These are phyloP conservation scores for Vicia faba DNA, from an alignment of 306 rosid species.

Conservation along the genomic window DNA sequence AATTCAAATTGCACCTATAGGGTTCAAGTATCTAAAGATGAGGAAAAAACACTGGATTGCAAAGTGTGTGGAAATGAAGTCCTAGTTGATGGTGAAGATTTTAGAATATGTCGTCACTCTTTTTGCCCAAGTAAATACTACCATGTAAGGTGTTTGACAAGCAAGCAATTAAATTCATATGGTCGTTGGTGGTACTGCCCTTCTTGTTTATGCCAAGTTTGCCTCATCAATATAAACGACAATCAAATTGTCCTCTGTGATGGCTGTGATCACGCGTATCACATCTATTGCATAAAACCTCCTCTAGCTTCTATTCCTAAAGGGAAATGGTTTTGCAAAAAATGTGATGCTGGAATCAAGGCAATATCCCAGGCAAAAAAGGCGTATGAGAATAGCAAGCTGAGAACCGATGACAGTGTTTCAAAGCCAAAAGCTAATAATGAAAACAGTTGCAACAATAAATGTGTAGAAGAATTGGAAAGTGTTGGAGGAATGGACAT, in stretches of 20 bases:
- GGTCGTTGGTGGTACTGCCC: conserved; percentile 83
- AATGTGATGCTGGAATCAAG: conserved; percentile 63
- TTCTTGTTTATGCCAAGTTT: conserved; percentile 82
- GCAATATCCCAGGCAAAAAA: conserved; percentile 59
- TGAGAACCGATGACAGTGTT: conserved; percentile 42
- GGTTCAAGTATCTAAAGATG: conserved; percentile 39
- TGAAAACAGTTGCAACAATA: conserved; percentile 48
- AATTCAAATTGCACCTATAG: conserved; percentile 53
- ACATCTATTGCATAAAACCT: conserved; percentile 81
- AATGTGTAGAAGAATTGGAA: conserved; percentile 51
- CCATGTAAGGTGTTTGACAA: conserved; percentile 80
- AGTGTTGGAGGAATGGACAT: conserved; percentile 80
- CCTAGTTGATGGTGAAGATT: conserved; percentile 47
- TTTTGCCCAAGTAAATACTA: conserved; percentile 60
- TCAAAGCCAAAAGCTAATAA: conserved; percentile 34
- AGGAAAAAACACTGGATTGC: conserved; percentile 37
- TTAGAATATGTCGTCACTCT: conserved; percentile 58
- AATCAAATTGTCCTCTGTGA: conserved; percentile 77
- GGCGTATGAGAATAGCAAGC: conserved; percentile 51
- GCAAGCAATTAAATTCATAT: conserved; percentile 55
- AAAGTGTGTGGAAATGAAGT: conserved; percentile 63
- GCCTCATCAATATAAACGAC: conserved; percentile 70
- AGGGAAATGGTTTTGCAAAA: conserved; percentile 85
- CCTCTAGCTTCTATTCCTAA: conserved; percentile 58
- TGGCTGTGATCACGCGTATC: conserved; percentile 93